Evolutionary conservation across 352 stramenopile species (phyloP), one percentile per base, ranked within the genome.

Genomic region (Globisporangium echinulatum): DNA sequence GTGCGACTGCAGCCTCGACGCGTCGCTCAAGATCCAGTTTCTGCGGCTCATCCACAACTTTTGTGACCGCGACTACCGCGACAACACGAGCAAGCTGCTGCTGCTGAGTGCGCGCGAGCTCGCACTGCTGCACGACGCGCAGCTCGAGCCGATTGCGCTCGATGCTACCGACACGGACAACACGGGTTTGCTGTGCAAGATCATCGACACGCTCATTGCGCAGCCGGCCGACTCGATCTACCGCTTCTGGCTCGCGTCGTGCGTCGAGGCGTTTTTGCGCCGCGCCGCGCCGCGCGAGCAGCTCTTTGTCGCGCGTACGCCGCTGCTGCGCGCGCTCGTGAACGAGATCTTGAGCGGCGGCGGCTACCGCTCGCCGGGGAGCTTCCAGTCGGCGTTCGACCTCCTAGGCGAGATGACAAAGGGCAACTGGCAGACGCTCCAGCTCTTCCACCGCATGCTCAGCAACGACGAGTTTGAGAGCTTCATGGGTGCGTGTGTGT

Each of bases 1-100:
- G 1, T 98, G 96, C 57, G 93, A 98, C 58, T 99, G 95, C 74
- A 98, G 94, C 62, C 76, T 97, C 39, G 94, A 98, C 54, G 94
- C 83, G 46, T 96, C 92, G 14, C 64, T 98, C 17, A 94, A 97
- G 67, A 97, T 99, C 47, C 95, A 98, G 71, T 98, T 97, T 61
- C 69, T 99, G 57, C 79, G 95, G 2, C 63, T 98, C 10, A 88
- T 99, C 46, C 96, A 98, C 74, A 98, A 98, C 59, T 98, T 98
- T 59, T 98, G 94, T 56, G 96, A 99, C 58, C 85, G 92, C 15
- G 94, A 98, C 54, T 96, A 89, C 65, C 88, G 87, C 36, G 77
- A 91, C 53, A 90, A 90, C 46, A 70, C 69, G 0, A 92, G 82
- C 73, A 93, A 94, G 59, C 62, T 91, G n/a, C 56, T 94, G 53